These are phyloP conservation scores for Xerocomus potaroensis DNA, from an alignment of 768 basidiomycete genomes.

Conservation along the genomic window DNA sequence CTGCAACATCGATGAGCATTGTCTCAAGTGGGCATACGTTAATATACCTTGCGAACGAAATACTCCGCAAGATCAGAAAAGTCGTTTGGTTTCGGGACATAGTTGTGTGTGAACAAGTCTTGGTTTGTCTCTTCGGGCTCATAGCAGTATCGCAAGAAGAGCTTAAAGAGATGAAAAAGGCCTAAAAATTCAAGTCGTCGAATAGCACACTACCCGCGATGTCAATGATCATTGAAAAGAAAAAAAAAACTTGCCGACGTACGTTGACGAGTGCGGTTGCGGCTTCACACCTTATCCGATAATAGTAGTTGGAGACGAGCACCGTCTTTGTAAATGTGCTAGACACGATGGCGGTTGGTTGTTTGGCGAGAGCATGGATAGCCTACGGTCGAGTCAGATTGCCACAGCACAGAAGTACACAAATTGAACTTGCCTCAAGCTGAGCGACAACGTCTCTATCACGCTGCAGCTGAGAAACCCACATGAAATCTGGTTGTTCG, in stretches of 20 bases:
- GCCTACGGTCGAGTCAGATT: slow-evolving; percentile 53
- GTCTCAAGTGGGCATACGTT: neutral
- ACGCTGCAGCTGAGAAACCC: slow-evolving; percentile 92
- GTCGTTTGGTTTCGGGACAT: slow-evolving; percentile 93
- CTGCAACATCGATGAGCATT: slow-evolving; percentile 36
- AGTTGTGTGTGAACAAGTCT: slow-evolving; percentile 81
- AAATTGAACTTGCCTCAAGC: slow-evolving; percentile 67
- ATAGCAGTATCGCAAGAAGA: slow-evolving; percentile 88
- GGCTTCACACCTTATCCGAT: slow-evolving; percentile 93
- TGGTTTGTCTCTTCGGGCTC: slow-evolving; percentile 79
- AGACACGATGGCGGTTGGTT: slow-evolving; percentile 80
- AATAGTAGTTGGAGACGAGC: slow-evolving; percentile 93
- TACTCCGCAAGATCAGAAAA: slow-evolving; percentile 91
- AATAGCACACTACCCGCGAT: slow-evolving; percentile 65
- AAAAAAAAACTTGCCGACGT: slow-evolving; percentile 27
- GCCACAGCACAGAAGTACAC: neutral
- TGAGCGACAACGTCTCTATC: slow-evolving; percentile 98
- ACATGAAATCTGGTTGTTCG: slow-evolving; percentile 97
- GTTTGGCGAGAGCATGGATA: slow-evolving; percentile 78
- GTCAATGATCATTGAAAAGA: slow-evolving; percentile 13
- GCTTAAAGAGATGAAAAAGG: slow-evolving; percentile 92
- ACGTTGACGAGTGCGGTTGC: slow-evolving; percentile 80
- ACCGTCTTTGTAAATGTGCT: slow-evolving; percentile 92
- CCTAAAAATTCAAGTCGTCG: slow-evolving; percentile 82
- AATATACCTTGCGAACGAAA: slow-evolving; percentile 83